Base-by-base conservation (phyloP, 257 asterid species). In the Solanum neorickii region DNA sequence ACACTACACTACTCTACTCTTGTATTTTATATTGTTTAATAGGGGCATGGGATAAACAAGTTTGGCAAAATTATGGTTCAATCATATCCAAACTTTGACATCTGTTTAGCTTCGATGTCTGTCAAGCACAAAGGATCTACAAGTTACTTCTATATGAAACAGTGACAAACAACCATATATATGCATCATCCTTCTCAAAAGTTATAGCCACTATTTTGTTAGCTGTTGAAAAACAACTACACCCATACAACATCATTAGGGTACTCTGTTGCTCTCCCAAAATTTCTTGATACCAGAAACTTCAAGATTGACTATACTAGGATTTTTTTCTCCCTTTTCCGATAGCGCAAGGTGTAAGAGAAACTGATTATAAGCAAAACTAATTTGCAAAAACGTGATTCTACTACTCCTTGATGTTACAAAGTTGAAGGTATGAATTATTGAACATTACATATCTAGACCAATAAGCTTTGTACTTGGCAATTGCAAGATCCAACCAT, bases 401-500 rank as follows among this genome's bases (percentile, higher is more conserved):
- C 23, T 35, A 87, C 82, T 89, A 91, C 86, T 92, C 93, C 20
- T 69, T 87, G 75, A 92, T 87, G 89, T 92, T 90, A 88, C 99
- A 96, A 35, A 92, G 90, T 89, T 88, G 93, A 77, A 96, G 92
- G 87, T 95, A 94, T 49, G 91, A 89, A 89, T 95, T 94, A 89
- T 94, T 94, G 56, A 70, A 87, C 93, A 91, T 92, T 78, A 95
- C 98, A 83, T 95, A 90, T 89, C 87, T 94, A 83, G 98, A 91
- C 99, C 99, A 95, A 88, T 94, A 94, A 72, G 95, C 88, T 93
- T 87, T 96, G 90, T 96, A 95, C 93, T 96, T 96, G 68, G 91
- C 92, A 84, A 95, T 93, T 46, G 98, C 99, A 90, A 95, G 98
- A 94, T 94, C 95, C 95, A 95, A 89, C 98, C 99, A 96, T n/a